Base-by-base conservation (phyloP, 352 stramenopile genomes). In the Phytophthora citrophthora region DNA sequence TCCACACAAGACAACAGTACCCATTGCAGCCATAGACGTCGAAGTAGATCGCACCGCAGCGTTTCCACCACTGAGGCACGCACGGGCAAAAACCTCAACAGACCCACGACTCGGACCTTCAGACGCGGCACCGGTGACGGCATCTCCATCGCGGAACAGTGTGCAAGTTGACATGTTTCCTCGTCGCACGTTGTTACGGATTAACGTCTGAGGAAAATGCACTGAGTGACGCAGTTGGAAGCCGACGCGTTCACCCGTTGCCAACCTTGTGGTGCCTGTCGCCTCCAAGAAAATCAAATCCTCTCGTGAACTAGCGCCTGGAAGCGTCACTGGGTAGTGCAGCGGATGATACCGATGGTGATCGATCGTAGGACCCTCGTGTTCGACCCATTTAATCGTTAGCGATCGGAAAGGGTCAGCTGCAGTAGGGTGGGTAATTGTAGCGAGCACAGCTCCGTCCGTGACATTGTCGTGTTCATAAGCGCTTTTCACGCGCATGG, bases 171-270 rank as follows among this genome's bases (percentile, higher is more conserved):
- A 90, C 48, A 89, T 73, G 49, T 81, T 79, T 0, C 70, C 78
- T 10, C 83, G 80, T 15, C 68, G 53, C 23, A 81, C 76, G 11
- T 64, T 59, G 5, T 34, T 36, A 16, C 84, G 64, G 15, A 56
- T 34, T 29, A 70, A 74, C 4, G 82, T 82, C 46, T 86, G 68
- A 31, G 64, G 40, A 16, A 91, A 79, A 26, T 89, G 74, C 9
- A 92, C 71, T 24, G 83, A 92, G 61, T 92, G 83, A 16, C 81
- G 55, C 6, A 92, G 47, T 32, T 89, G 77, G 61, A 74, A 92
- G 3, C 83, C 83, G 50, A 92, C 48, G 4, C 60, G 76, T 43
- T 92, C 79, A 13, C 81, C 83, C 2, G 74, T 79, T 13, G 67
- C 54, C 27, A 89, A 51, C n/a, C 41, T 69, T 1, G 56, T 76